Conservation (phyloP, 1,284 basidiomycete species). For the Apiotrichum akiyoshidainum region DNA sequence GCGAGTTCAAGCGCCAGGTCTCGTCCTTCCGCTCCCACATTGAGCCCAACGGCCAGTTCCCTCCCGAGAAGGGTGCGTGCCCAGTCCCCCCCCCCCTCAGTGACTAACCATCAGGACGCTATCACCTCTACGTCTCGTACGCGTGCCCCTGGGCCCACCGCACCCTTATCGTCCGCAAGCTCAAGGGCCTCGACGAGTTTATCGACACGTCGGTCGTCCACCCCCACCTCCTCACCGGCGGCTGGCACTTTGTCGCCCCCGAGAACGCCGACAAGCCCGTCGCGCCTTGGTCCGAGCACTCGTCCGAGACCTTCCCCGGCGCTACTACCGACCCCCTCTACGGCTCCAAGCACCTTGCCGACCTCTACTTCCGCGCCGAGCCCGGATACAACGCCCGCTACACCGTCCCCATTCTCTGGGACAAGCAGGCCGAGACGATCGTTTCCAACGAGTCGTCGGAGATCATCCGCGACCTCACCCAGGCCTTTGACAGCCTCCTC, state of each 20-base stretch:
- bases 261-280: slow-evolving; percentile 28
- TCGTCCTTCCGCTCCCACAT: slow-evolving; percentile 73
- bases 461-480: slow-evolving; percentile 89
- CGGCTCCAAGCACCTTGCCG: slow-evolving; percentile 68
- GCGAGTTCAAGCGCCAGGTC: slow-evolving; percentile 73
- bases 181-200: slow-evolving; percentile 86
- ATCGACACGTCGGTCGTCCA: slow-evolving; percentile 80
- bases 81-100: background rate
- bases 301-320: slow-evolving; percentile 62
- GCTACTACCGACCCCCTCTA: slow-evolving; percentile 71
- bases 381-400: slow-evolving; percentile 66
- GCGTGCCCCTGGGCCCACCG: slow-evolving; percentile 89
- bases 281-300: slow-evolving; percentile 34
- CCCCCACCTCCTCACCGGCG: slow-evolving; percentile 74
- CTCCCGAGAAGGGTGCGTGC: slow-evolving; percentile 72
- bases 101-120: slow-evolving; percentile 61
- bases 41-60: slow-evolving; percentile 67
- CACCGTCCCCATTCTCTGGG: slow-evolving; percentile 93
- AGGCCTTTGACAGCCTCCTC: slow-evolving; percentile 69
- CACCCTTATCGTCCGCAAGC: slow-evolving; percentile 77
- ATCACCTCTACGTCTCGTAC: slow-evolving; percentile 83
- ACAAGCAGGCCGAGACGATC: slow-evolving; percentile 81
- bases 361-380: slow-evolving; percentile 77
- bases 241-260: slow-evolving; percentile 77
- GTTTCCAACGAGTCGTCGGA: slow-evolving; percentile 95